Conservation (phyloP, 2,329 filamentous ascomycete genomes). For the Bisporella sp. region DNA sequence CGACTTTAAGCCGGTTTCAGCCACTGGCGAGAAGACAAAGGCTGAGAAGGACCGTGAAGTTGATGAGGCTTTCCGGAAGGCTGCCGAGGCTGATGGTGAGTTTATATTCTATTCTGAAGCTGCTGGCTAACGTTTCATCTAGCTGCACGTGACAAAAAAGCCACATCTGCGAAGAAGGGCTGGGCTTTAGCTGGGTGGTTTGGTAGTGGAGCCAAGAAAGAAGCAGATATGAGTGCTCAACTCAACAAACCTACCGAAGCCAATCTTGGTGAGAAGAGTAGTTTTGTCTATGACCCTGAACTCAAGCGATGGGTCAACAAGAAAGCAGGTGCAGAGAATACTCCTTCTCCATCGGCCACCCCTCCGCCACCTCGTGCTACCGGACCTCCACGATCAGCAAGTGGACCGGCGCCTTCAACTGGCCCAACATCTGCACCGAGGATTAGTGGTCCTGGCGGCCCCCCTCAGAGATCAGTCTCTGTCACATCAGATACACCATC, state of each 20-base stretch:
- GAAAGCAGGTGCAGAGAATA: conserved; percentile 58
- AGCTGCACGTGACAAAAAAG: conserved; percentile 56
- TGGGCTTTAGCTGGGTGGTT: conserved; percentile 89
- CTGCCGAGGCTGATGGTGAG: conserved; percentile 69
- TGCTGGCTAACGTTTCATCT: not conserved
- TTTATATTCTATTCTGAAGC: conserved; percentile 15
- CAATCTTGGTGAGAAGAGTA: conserved; percentile 89
- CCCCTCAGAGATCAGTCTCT: not conserved
- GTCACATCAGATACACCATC: too few species aligned
- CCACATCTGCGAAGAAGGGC: conserved; percentile 52
- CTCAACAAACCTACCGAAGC: conserved; percentile 71
- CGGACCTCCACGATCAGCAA: conserved; percentile 32
- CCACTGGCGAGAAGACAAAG: conserved; percentile 50
- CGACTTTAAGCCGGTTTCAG: conserved; percentile 46
- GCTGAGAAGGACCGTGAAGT: conserved; percentile 70
- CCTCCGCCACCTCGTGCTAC: conserved; percentile 69
- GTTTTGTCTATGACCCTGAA: conserved; percentile 92
- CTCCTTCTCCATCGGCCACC: conserved; percentile 53
- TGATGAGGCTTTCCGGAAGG: conserved; percentile 77
- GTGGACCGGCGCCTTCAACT: conserved; percentile 4
- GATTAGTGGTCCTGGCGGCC: conserved; percentile 1
- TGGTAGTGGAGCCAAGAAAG: conserved; percentile 54
- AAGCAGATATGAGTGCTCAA: conserved; percentile 33
- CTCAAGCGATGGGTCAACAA: conserved; percentile 98
- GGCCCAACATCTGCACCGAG: conserved; percentile 1